phyloP scores from a whole-genome alignment of 768 basidiomycete genomes.

The Hysterangium stoloniferum region DNA sequence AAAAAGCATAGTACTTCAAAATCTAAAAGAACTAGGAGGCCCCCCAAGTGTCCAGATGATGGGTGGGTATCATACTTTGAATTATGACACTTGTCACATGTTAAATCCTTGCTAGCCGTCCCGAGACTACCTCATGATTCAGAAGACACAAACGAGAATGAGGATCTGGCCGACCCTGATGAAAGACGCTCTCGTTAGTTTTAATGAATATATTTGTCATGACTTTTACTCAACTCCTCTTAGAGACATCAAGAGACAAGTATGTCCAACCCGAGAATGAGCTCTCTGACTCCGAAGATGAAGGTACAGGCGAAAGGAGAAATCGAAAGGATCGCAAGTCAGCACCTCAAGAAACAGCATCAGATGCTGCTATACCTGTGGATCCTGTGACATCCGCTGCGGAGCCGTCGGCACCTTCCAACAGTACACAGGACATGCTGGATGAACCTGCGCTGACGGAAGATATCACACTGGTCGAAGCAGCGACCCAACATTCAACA shows the following conservation, averaged over 20 bases:
- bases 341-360: background rate
- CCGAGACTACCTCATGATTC: constrained; percentile 81
- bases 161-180: constrained; percentile 74
- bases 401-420: background rate
- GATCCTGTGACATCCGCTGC: background rate
- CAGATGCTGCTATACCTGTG: background rate
- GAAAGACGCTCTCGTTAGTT: constrained; percentile 56
- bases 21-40: constrained; percentile 75
- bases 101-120: constrained; percentile 66
- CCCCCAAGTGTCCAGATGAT: constrained; percentile 92
- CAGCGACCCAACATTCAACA: background rate
- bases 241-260: constrained; percentile 67
- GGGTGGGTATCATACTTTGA: constrained; percentile 36
- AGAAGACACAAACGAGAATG: constrained; percentile 74
- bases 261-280: constrained; percentile 80
- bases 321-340: constrained; percentile 30
- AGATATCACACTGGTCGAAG: background rate
- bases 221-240: background rate
- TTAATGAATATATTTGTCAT: background rate
- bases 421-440: background rate
- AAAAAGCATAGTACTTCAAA: constrained; percentile 86
- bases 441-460: background rate
- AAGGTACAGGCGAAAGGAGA: constrained; percentile 81
- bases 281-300: constrained; percentile 96
- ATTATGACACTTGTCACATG: background rate